Conservation (phyloP, 2,329 filamentous ascomycete species). For the Aspergillus intermedius region DNA sequence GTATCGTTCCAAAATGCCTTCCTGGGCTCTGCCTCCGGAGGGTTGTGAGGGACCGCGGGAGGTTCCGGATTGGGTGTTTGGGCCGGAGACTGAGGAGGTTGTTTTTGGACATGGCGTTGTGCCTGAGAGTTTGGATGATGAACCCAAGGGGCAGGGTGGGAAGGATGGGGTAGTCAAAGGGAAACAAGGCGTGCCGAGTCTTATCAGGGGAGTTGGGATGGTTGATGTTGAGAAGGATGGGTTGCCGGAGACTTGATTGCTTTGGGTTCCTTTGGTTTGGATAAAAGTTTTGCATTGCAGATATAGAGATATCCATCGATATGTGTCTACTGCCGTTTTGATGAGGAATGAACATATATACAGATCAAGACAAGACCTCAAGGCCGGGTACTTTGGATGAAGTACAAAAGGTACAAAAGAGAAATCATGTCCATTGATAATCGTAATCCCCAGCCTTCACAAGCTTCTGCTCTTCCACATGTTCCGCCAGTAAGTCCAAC, state of each 20-base stretch:
- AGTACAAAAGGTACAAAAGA: too few relatives aligned
- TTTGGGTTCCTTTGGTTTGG: background rate
- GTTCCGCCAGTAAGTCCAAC: too few relatives aligned
- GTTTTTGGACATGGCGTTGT: constrained; percentile 32
- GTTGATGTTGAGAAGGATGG: constrained; percentile 15
- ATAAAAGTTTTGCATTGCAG: background rate
- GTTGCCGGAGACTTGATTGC: background rate
- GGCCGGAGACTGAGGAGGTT: constrained; percentile 31
- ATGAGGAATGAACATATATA: too few relatives aligned
- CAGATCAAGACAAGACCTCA: too few relatives aligned
- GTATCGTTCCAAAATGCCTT: constrained; percentile 76
- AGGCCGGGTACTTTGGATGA: too few relatives aligned
- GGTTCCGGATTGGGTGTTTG: constrained; percentile 46
- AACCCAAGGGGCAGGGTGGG: constrained; percentile 9
- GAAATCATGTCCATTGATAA: too few relatives aligned
- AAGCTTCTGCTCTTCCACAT: too few relatives aligned
- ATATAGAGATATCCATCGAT: background rate
- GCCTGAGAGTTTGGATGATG: constrained; percentile 20
- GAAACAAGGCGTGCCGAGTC: constrained; percentile 18
- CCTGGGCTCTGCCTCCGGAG: constrained; percentile 76
- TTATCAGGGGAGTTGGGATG: constrained; percentile 30
- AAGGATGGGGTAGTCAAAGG: constrained; percentile 3
- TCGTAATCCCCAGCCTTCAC: too few relatives aligned
- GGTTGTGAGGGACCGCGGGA: constrained; percentile 65
- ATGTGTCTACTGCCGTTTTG: too few relatives aligned